Evolutionary conservation across 352 stramenopile genomes (phyloP), one percentile per base, ranked within the genome.

Genomic region (Aphanomyces cochlioides): DNA sequence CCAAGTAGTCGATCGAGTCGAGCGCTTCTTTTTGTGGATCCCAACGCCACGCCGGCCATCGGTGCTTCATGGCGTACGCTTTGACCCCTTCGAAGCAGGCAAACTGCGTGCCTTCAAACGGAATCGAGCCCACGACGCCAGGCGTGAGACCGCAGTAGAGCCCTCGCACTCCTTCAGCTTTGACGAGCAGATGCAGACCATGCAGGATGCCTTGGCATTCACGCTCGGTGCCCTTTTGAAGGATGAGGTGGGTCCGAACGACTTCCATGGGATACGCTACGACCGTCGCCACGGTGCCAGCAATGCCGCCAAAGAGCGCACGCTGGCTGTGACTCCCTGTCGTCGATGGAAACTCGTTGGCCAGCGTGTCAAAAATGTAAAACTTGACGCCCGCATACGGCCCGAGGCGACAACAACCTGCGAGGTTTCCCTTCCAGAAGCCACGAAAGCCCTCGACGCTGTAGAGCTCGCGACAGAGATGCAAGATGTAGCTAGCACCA

Each of bases 81-180:
- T 92, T 94, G 65, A 90, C 73, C 67, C 84, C 90, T 74, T 91
- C 87, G 70, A 92, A 94, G 74, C 84, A 91, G 28, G 80, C 84
- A 58, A 95, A 95, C 75, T 95, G 85, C 58, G 90, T 83, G 37
- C 87, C 87, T 65, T 92, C 83, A 47, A 93, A 95, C 47, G 87
- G 87, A 57, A 93, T 89, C 48, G 85, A 81, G 43, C 87, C 87
- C 15, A 81, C 74, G 45, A 93, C 74, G 3, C 80, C 82, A 7
- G 84, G 87, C 70, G 75, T 82, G n/a, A 81, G 78, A 21, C 87
- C 87, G 8, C 78, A 78, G 77, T 93, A 95, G 19, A 95, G 73
- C 3, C 83, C 84, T 3, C 79, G 79, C 12, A 93, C 45, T 0
- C 87, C 87, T 63, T 95, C 87, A 7, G 78, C 73, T 34, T 79